Evolutionary conservation across 2,329 filamentous ascomycete species (phyloP), one percentile per base, ranked within the genome.

Genomic region (Cercospora zeina): DNA sequence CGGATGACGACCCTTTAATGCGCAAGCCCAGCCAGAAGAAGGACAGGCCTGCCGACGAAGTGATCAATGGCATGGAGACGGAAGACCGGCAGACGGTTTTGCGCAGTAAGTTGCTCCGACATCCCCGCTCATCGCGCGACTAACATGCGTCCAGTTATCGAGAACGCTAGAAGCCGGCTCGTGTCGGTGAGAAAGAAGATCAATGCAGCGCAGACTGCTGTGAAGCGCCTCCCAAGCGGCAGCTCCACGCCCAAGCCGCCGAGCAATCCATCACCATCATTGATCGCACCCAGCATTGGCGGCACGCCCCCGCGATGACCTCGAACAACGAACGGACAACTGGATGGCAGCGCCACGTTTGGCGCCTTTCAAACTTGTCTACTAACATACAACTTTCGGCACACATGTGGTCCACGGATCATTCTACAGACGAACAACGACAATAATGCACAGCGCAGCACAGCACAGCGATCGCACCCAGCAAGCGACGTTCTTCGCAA

Each of bases 61-160:
- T 71, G 24, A 78, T 83, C 59, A 80, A 81, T 68, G 82, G 82
- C 9, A 76, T 84, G 67, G 87, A 90, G 75, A 80, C 80, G 62
- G 89, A 91, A 67, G 89, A 93, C 74, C 85, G 89, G 71, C 84
- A 88, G 70, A 85, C 87, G 58, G 87, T 93, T 58, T 80, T 88
- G 69, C 90, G 88, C 75, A 85, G 89, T 92, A 81, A 79, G 85
- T 79, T n/a, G 11, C n/a, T 14, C 24, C 24, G 55, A 11, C 8
- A 16, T 13, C 42, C 19, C 59, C 16, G 8, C 24, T n/a, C 13
- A 21, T 14, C 27, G 56, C 21, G 53, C 16, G 56, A 71, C 76
- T 66, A 77, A 50, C 9, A 30, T 61, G 1, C n/a, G 16, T 55
- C 39, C 54, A 82, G 80, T 82, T 62, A 76, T 81, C 50, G 79